Conservation (phyloP, 352 stramenopile species). For the Pythium insidiosum region DNA sequence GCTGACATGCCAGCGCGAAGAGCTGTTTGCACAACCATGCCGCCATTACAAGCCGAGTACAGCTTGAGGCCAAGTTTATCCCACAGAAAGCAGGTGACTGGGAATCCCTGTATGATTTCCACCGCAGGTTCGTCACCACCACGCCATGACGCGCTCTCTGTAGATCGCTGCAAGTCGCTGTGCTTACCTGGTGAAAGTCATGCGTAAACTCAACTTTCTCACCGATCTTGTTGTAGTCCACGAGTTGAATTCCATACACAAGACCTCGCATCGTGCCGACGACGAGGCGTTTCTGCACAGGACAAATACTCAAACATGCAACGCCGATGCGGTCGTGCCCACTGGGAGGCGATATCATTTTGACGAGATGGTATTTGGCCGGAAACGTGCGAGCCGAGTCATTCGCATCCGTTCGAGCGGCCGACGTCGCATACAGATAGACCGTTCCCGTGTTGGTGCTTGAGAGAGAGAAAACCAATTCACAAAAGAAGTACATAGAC, state of each 20-base stretch:
- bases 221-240: slow-evolving; percentile 83
- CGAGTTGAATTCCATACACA: slow-evolving; percentile 74
- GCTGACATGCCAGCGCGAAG: slow-evolving; percentile 73
- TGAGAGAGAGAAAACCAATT: neutral
- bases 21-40: slow-evolving; percentile 70
- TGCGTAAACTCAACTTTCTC: slow-evolving; percentile 86
- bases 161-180: neutral
- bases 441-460: slow-evolving; percentile 78
- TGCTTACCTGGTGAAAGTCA: slow-evolving; percentile 60
- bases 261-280: slow-evolving; percentile 72
- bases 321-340: slow-evolving; percentile 59
- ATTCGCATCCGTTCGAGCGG: slow-evolving; percentile 13
- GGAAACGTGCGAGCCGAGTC: slow-evolving; percentile 26
- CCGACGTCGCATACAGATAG: slow-evolving; percentile 73
- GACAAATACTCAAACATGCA: slow-evolving; percentile 73
- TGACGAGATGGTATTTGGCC: slow-evolving; percentile 80
- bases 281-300: slow-evolving; percentile 69
- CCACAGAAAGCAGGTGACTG: slow-evolving; percentile 79
- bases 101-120: slow-evolving; percentile 35
- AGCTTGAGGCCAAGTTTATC: slow-evolving; percentile 55
- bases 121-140: neutral
- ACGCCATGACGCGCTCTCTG: too few relatives aligned
- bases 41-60: slow-evolving; percentile 78
- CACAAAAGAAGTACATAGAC: neutral
- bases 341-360: slow-evolving; percentile 72